Evolutionary conservation across 2,329 filamentous ascomycete species (phyloP).

Genomic region (Stemphylium beticola): DNA sequence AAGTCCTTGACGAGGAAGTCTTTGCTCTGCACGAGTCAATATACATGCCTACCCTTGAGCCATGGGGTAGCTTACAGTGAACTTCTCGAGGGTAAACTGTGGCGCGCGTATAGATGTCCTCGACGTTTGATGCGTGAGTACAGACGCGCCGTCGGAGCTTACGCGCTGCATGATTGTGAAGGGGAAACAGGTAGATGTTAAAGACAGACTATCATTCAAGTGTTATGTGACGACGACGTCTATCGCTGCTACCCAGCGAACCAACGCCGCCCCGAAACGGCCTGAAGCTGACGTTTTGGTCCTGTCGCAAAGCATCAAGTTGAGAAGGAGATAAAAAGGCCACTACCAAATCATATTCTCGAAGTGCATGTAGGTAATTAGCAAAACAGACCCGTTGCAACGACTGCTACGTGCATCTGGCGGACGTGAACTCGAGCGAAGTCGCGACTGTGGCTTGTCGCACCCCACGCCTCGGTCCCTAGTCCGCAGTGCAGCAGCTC

Average conservation of each 20-base stretch:
- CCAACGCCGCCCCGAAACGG: slow-evolving; percentile 14
- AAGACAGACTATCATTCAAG: slow-evolving; percentile 4
- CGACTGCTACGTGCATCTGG: neutral
- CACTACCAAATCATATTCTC: neutral
- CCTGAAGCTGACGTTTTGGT: slow-evolving; percentile 19
- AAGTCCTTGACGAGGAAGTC: slow-evolving; percentile 99
- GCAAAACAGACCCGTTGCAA: neutral
- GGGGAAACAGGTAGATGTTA: neutral
- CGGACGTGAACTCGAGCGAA: neutral
- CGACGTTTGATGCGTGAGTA: slow-evolving; percentile 50
- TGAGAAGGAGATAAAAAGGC: neutral
- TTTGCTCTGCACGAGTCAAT: slow-evolving; percentile 46
- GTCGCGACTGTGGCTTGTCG: slow-evolving; percentile 34
- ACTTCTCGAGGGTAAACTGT: slow-evolving; percentile 83
- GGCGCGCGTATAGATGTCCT: slow-evolving; percentile 56
- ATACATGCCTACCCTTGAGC: neutral
- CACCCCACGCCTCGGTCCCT: slow-evolving; percentile 31
- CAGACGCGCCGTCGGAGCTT: slow-evolving; percentile 51
- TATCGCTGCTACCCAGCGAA: slow-evolving; percentile 19
- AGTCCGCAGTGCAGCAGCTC: slow-evolving; percentile 18
- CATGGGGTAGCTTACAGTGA: slow-evolving; percentile 47
- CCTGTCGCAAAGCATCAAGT: slow-evolving; percentile 20
- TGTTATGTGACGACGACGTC: slow-evolving; percentile 7
- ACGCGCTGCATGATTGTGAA: slow-evolving; percentile 41
- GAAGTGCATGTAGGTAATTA: neutral